These are phyloP conservation scores for Apiospora phragmitis DNA, from an alignment of 2,329 filamentous ascomycete species.

Conservation along the genomic window DNA sequence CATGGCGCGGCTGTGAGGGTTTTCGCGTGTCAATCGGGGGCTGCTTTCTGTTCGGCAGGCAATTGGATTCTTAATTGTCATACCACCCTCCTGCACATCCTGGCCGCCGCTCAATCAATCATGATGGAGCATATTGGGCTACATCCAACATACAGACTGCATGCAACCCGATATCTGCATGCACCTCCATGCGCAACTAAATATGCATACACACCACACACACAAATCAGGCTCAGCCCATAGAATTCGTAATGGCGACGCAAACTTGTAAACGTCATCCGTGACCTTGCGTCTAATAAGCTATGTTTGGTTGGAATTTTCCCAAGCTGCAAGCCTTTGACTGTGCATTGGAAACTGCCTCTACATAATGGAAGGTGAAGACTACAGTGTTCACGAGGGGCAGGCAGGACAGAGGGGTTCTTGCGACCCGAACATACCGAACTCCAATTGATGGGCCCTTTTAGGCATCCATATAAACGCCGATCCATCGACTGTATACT, in stretches of 20 bases:
- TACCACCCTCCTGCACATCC: neutral
- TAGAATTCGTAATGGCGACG: neutral
- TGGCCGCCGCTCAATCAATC: neutral
- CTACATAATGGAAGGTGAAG: neutral
- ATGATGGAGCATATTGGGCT: neutral
- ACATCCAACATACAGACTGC: neutral
- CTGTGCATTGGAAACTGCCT: neutral
- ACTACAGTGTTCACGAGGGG: neutral
- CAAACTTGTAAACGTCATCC: neutral
- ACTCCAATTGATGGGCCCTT: neutral
- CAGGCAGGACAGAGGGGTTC: neutral
- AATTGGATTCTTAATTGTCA: neutral
- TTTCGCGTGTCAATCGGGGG: neutral
- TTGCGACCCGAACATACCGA: neutral
- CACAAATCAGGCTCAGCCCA: neutral
- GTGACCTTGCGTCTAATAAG: neutral
- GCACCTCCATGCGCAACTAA: neutral
- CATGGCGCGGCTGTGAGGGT: neutral
- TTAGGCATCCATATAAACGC: constrained; percentile 1
- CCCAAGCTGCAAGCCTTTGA: neutral
- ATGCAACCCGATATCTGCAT: neutral
- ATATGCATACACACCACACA: neutral
- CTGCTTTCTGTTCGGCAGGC: neutral
- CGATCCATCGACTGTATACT: neutral
- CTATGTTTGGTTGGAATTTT: neutral